Base-by-base conservation (phyloP, 768 basidiomycete genomes). In the Termitomyces sp. region DNA sequence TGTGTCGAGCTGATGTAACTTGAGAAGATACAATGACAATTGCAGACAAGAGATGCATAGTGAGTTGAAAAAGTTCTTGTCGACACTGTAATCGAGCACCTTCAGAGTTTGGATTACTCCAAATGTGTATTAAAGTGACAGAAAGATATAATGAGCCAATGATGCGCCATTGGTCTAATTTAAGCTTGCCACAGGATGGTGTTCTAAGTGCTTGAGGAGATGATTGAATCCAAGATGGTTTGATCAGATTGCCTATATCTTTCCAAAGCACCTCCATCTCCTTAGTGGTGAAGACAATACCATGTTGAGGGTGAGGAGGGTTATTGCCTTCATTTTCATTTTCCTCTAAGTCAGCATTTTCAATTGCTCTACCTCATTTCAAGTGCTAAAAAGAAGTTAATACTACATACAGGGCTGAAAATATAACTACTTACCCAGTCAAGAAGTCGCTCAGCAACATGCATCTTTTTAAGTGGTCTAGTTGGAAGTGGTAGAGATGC, bases 51-150 rank as follows among this genome's bases (percentile, higher is more conserved):
- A 77, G 67, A 29, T 72, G 62, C 56, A 77, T 66, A 13, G 59
- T 51, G 7, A 60, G 45, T 10, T 57, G 18, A 57, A 75, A 72
- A 44, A 75, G 71, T 2, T 65, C 58, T 1, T 70, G 64, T 61
- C 71, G 68, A 20, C 16, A 4, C 7, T 20, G 28, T 2, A 48
- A 20, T 9, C n/a, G 18, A 29, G 13, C 28, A 31, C 47, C 28
- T 33, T 48, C 47, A 31, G 28, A 44, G 6, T 10, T 31, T 18
- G 42, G 8, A 48, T 55, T 5, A 72, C 47, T 66, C 77, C 77
- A 78, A 0, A 78, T 61, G 0, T 70, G 64, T 20, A 67, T 62
- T 1, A 78, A 62, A 1, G 76, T 73, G 22, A 73, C 62, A 1
- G 70, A 70, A 26, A 77, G 66, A 55, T 75, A 64, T 22, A 75